Evolutionary conservation across 2,329 filamentous ascomycete genomes (phyloP), one percentile per base, ranked within the genome.

Genomic region (Pestalotiopsis sp.): DNA sequence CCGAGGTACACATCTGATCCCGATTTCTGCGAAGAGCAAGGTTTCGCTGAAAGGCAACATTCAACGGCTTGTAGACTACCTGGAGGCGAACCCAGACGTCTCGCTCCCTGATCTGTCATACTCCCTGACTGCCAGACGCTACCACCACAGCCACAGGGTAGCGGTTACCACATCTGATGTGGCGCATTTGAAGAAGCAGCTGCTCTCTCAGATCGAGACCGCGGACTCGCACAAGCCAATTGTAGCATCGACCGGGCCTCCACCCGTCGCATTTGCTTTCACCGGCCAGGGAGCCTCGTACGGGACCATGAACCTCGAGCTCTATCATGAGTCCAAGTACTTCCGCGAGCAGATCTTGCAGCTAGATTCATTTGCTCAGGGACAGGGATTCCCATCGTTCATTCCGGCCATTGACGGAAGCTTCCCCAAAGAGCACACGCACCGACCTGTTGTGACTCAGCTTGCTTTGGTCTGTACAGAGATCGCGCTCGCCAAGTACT

Each of bases 41-140:
- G 60, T 68, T 1, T 80, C 84, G 0, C 78, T 88, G n/a, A 76
- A 79, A 67, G 80, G 77, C 23, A 87, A 87, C 68, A 70, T 84
- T 3, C 71, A 80, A 38, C 73, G 75, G 23, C 76, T 87, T 4
- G 70, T 83, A 13, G 76, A 76, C 5, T 86, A 82, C 67, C 75
- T 87, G 59, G 78, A 80, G 52, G 75, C 75, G 5, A 76, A 84
- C 69, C 77, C 81, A 0, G 72, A 80, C 11, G 68, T 77, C 0
- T 77, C 78, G 5, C 74, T 88, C 11, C 71, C 78, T 6, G 79
- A 83, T 70, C 75, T 90, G 2, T 81, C 86, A 0, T 90, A 90
- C 74, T 87, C 87, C 0, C 84, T 84, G 2, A 88, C 86, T 3
- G 87, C 87, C 5, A 79, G 85, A 0, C 77, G 82, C 1, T 73